Evolutionary conservation across 495 filamentous ascomycete genomes (phyloP).

Genomic region (Neurospora pannonica): DNA sequence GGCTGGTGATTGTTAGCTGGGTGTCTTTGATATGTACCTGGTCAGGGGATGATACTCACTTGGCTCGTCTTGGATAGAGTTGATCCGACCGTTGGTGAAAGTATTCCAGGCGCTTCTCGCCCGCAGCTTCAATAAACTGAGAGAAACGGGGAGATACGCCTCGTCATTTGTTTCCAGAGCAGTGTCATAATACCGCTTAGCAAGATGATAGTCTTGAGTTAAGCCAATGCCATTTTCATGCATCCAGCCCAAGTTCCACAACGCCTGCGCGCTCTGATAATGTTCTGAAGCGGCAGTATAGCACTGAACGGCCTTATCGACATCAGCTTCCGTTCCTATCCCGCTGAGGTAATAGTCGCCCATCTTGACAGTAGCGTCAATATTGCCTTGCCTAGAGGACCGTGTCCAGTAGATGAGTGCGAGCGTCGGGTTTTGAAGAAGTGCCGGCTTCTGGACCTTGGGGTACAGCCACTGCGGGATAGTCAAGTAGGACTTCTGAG

Average conservation of each 20-base stretch:
- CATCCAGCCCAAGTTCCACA: slow-evolving; percentile 99
- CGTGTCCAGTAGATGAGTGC: slow-evolving; percentile 95
- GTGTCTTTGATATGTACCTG: slow-evolving; percentile 5
- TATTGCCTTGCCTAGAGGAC: slow-evolving; percentile 85
- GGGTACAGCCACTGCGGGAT: slow-evolving; percentile 28
- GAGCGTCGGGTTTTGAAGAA: slow-evolving; percentile 62
- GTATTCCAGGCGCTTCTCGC: slow-evolving; percentile 87
- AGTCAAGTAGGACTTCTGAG: slow-evolving; percentile 49
- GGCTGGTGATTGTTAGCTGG: slow-evolving; percentile 31
- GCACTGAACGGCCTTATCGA: slow-evolving; percentile 85
- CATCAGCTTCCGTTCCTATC: slow-evolving; percentile 60
- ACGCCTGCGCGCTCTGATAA: slow-evolving; percentile 83
- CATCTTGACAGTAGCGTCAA: slow-evolving; percentile 95
- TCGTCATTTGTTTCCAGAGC: slow-evolving; percentile 85
- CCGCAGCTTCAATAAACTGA: slow-evolving; percentile 80
- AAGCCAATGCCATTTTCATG: slow-evolving; percentile 95
- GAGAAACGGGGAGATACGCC: slow-evolving; percentile 86
- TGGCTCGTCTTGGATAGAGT: slow-evolving; percentile 81
- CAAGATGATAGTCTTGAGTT: slow-evolving; percentile 92
- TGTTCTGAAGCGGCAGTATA: slow-evolving; percentile 87
- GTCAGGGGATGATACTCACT: slow-evolving; percentile 42
- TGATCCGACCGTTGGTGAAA: slow-evolving; percentile 77
- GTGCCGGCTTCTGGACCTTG: slow-evolving; percentile 28
- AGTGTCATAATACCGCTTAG: slow-evolving; percentile 91
- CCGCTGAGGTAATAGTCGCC: slow-evolving; percentile 90